Base-by-base conservation (phyloP, 192 early-diverging fungal genomes). In the Coemansia reversa region DNA sequence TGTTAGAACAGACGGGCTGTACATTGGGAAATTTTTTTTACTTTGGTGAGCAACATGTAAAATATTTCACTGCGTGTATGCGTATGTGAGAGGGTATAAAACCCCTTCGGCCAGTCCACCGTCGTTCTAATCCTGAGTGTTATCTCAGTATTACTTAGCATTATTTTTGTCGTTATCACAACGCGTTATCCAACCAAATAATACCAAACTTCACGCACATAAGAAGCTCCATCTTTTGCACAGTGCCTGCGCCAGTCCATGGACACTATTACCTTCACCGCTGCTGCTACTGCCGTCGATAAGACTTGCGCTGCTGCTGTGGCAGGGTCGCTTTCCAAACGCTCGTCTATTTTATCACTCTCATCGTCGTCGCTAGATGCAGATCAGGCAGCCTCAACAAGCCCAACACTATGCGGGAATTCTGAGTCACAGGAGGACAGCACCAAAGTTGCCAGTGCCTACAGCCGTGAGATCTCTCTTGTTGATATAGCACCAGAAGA, bases 381-480 rank as follows among this genome's bases (percentile, higher is more conserved):
- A 23, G 67, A 67, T 9, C 47, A 66, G 32, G 63, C 58, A 32
- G 60, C 53, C 5, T 60, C 58, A 1, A 57, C 53, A 8, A 79
- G 64, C 54, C 64, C 64, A 16, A 79, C 76, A 22, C 64, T 79
- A 28, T 74, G 67, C 50, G 70, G 65, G 35, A 60, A 29, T 16
- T 23, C 53, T 7, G 59, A 60, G 18, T 18, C 24, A 42, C 30
- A 3, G 30, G 56, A 50, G 24, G 55, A 63, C 8, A 27, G 66
- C 39, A 47, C 65, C 47, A 23, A 14, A 24, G 53, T 24, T 22
- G 20, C 14, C 23, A 53, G 27, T 32, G 22, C 62, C 30, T 65
- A 74, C 55, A 80, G 77, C 55, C 77, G 72, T 30, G 77, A 80
- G 52, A 68, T 80, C 16, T 22, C 52, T 5, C 58, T 80, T 27